These are phyloP conservation scores for Taphrina flavorubra DNA, from an alignment of 1,139 yeast genomes.

Conservation along the genomic window DNA sequence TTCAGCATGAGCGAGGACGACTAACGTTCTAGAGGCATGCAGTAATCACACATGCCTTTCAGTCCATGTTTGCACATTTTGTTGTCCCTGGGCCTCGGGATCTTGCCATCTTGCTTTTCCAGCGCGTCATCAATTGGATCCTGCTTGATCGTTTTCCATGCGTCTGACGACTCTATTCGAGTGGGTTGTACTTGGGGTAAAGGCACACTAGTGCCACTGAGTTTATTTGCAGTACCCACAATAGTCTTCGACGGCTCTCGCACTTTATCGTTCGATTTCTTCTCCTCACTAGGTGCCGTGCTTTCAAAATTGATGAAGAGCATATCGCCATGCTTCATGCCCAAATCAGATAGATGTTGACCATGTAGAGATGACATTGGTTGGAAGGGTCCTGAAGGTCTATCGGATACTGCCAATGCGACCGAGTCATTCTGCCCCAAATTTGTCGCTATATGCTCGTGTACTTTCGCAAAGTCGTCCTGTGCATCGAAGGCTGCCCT, in stretches of 20 bases:
- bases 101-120: constrained; percentile 73
- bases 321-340: constrained; percentile 54
- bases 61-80: constrained; percentile 82
- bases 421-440: constrained; percentile 46
- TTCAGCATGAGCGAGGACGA: not conserved
- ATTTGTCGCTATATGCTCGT: constrained; percentile 17
- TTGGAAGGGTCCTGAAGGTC: constrained; percentile 62
- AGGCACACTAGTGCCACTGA: constrained; percentile 44
- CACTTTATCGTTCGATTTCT: not conserved
- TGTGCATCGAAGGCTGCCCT: constrained; percentile 10
- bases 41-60: constrained; percentile 97
- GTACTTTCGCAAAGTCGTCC: constrained; percentile 26
- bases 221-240: constrained; percentile 43
- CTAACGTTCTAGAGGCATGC: constrained; percentile 76
- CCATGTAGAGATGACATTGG: constrained; percentile 57
- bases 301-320: constrained; percentile 29
- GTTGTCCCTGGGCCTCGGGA: constrained; percentile 63
- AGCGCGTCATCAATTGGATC: constrained; percentile 70
- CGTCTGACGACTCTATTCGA: constrained; percentile 25
- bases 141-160: constrained; percentile 49
- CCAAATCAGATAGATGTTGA: constrained; percentile 60
- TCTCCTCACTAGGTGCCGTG: not conserved
- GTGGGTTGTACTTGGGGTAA: constrained; percentile 24
- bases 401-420: constrained; percentile 48
- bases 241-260: constrained; percentile 1